Evolutionary conservation across 257 asterid genomes (phyloP), one percentile per base, ranked within the genome.

Genomic region (Solanum rostratum): DNA sequence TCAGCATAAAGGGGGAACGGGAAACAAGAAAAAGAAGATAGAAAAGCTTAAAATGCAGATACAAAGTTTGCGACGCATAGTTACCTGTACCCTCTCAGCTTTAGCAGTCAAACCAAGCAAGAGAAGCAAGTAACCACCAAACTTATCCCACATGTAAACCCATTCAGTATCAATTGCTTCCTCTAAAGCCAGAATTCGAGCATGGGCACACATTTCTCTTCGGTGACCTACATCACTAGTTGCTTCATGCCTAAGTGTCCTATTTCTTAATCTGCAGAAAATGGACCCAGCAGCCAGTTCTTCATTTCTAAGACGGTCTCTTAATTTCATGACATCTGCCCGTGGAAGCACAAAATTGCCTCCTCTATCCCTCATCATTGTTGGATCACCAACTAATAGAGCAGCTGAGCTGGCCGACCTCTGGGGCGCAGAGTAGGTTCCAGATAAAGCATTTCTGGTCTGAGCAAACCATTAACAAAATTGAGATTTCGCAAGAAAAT

Each of bases 71-170:
- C 55, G 74, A 57, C 29, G 79, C 82, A 74, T 57, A 50, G 74
- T 90, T 89, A 96, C 99, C 99, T 96, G 99, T 86, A 96, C 99
- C 86, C 97, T 91, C 88, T 97, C 99, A 39, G 99, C 99, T 91
- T 93, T 94, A 85, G 99, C 97, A 87, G 99, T 97, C 92, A 97
- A 95, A 86, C 98, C 98, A 84, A 97, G 98, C 94, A 97, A 88
- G 88, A 97, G 97, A 90, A 97, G 98, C 37, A 97, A 92, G 91
- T 97, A 97, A 82, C 99, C 99, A 82, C 99, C 99, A 83, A 97
- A 97, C 90, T 93, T 95, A 91, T 97, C 99, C 99, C 99, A 97
- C 99, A 97, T 97, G 92, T 95, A 97, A 60, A 97, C 99, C 99
- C 99, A 97, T 81, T 97, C 99, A 16, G 99, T 97, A 87, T 97